Base-by-base conservation (phyloP, 1,284 basidiomycete species). In the Papiliotrema fonsecae region DNA sequence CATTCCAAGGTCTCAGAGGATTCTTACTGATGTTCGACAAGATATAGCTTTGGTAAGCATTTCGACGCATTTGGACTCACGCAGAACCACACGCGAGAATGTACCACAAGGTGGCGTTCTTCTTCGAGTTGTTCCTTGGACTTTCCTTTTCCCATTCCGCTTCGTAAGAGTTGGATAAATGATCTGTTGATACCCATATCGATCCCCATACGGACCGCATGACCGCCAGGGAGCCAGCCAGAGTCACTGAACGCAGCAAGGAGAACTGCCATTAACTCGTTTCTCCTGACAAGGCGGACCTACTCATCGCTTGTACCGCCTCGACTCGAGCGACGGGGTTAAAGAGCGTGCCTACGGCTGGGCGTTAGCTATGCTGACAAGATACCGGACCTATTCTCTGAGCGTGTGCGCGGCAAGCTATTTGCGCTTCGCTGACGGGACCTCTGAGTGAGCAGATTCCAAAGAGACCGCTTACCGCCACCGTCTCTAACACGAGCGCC, bases 201-300 rank as follows among this genome's bases (percentile, higher is more conserved):
- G 76, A 92, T 82, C 19, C 88, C 90, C 88, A 94, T 91, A 47
- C 90, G 81, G 16, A 93, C 88, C 16, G 90, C 90, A 73, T 93
- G 89, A 5, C 64, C 67, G 6, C 88, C 87, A 57, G 86, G 87
- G 22, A 93, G 73, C 90, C 90, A 94, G 2, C 88, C 89, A 59
- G 88, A 87, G 58, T 91, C 87, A 13, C 86, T 88, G 85, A 89
- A 93, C 6, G 88, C 88, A 22, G 89, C 86, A 14, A 92, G 82
- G 42, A 92, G 77, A 47, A 90, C 87, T 89, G 51, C 6, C 27
- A 30, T 52, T 26, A 34, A 26, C 22, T 46, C 11, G n/a, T n/a
- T n/a, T n/a, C n/a, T 42, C 25, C 28, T 19, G 27, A 31, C 27
- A 24, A 30, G 24, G 25, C 25, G 24, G n/a, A 76, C 85, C 67